phyloP scores from a whole-genome alignment of 768 basidiomycete species.

The Trametes coccinea region DNA sequence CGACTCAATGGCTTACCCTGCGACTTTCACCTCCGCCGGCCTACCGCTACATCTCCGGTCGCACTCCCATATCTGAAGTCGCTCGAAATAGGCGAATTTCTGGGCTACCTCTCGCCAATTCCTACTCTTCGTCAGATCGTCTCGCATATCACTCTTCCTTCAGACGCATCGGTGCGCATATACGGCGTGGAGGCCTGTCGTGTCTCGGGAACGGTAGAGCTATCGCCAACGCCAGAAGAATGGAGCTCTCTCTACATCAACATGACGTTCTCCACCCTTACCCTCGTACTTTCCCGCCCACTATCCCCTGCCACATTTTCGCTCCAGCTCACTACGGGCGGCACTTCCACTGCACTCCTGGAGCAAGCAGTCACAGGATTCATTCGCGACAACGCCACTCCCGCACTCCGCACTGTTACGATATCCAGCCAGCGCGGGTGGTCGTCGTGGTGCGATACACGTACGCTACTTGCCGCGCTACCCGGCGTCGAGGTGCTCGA shows the following conservation, averaged over 20 bases:
- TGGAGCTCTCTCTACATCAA: background rate
- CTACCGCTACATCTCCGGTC: background rate
- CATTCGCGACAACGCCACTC: background rate
- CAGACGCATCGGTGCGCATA: background rate
- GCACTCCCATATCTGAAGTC: background rate
- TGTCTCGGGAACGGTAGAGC: background rate
- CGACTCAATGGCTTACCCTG: constrained; percentile 6
- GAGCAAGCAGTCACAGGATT: constrained; percentile 1
- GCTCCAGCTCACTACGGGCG: constrained; percentile 12
- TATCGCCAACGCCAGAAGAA: background rate
- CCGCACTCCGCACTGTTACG: background rate
- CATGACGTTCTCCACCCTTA: constrained; percentile 5
- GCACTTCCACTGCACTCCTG: background rate
- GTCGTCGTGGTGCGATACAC: constrained; percentile 16
- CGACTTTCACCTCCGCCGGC: constrained; percentile 2
- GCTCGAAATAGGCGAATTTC: constrained; percentile 8
- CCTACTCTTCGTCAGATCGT: constrained; percentile 2
- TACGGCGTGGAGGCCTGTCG: background rate
- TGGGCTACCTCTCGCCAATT: background rate
- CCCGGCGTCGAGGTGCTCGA: background rate
- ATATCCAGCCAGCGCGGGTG: constrained; percentile 10
- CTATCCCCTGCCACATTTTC: background rate
- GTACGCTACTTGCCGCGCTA: background rate
- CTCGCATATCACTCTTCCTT: background rate
- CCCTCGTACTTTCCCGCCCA: background rate